Evolutionary conservation across 495 filamentous ascomycete genomes (phyloP).

Genomic region (Halenospora varia): DNA sequence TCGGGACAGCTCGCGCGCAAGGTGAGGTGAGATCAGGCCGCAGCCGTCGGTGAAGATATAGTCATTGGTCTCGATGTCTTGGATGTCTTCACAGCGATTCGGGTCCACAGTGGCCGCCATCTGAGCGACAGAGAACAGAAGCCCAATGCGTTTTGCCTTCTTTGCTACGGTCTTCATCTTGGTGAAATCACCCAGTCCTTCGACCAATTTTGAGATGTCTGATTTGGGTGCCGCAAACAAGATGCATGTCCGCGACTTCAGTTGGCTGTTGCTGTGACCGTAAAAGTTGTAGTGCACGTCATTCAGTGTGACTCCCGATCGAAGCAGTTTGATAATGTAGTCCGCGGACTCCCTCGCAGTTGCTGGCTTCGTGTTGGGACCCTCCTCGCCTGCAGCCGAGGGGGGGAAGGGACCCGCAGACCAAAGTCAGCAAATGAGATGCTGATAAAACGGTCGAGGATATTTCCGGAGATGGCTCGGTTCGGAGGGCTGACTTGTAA

Average conservation of each 20-base stretch:
- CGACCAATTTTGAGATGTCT: conserved; percentile 34
- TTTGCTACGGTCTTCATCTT: conserved; percentile 50
- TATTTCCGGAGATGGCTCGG: conserved; percentile 29
- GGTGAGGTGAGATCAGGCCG: conserved; percentile 36
- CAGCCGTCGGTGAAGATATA: conserved; percentile 50
- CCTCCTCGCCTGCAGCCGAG: background rate
- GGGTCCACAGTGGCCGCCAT: conserved; percentile 34
- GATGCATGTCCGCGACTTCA: conserved; percentile 45
- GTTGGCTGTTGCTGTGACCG: conserved; percentile 50
- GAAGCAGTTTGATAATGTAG: conserved; percentile 37
- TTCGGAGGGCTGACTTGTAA: conserved; percentile 29
- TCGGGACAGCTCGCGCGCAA: conserved; percentile 35
- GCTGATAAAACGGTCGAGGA: conserved; percentile 30
- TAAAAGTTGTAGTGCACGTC: conserved; percentile 43
- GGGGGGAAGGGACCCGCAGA: conserved; percentile 16
- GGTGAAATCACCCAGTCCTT: conserved; percentile 42
- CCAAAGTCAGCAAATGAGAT: conserved; percentile 39
- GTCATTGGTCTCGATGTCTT: conserved; percentile 38
- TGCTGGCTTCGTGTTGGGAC: conserved; percentile 25
- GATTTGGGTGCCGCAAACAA: conserved; percentile 37
- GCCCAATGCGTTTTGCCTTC: conserved; percentile 45
- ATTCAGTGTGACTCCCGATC: conserved; percentile 36
- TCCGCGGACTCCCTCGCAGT: conserved; percentile 37
- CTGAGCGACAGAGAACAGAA: conserved; percentile 43
- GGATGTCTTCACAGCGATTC: conserved; percentile 40